A percentile compares a stretch with the other conserved stretches of the same genome.
These are phyloP conservation scores for Stromatinia cepivora DNA, from an alignment of 2,329 filamentous ascomycete genomes.

Conservation along the genomic window DNA sequence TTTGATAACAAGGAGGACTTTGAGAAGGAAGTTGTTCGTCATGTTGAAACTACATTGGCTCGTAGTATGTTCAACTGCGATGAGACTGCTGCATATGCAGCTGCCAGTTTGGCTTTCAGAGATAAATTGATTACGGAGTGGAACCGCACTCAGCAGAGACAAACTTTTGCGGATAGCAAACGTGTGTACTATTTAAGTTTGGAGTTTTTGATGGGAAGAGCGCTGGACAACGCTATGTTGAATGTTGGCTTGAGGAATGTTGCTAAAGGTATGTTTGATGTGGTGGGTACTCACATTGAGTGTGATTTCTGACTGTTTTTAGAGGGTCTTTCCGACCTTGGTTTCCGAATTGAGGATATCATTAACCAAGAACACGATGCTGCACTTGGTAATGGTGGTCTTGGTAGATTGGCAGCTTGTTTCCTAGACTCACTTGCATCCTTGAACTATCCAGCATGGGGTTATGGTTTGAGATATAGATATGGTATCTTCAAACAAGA, in stretches of 20 bases:
- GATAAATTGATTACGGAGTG: constrained; percentile 92
- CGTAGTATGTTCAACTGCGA: constrained; percentile 98
- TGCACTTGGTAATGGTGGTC: constrained; percentile 90
- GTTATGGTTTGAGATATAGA: constrained; percentile 91
- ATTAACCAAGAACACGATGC: constrained; percentile 95
- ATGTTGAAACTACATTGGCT: constrained; percentile 94
- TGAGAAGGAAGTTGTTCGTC: constrained; percentile 81
- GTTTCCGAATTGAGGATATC: constrained; percentile 95
- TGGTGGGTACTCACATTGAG: constrained; percentile 61
- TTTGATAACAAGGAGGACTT: constrained; percentile 84
- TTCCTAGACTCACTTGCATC: constrained; percentile 96
- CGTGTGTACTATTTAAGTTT: constrained; percentile 95
- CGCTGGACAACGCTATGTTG: constrained; percentile 97
- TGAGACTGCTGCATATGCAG: constrained; percentile 87
- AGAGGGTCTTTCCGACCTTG: constrained; percentile 86
- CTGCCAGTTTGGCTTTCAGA: constrained; percentile 86
- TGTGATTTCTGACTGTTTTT: constrained; percentile 36
- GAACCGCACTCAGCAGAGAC: constrained; percentile 97
- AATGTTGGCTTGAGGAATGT: constrained; percentile 87
- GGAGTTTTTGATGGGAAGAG: constrained; percentile 96
- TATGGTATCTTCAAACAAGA: constrained; percentile 99
- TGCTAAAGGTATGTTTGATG: constrained; percentile 64
- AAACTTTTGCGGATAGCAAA: constrained; percentile 89
- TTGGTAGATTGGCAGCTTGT: constrained; percentile 91
- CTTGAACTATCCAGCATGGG: constrained; percentile 95